Percentiles rank a stretch among this genome's conserved stretches.
These are phyloP conservation scores for Colletotrichum coccodes DNA, from an alignment of 2,329 filamentous ascomycete species.

Conservation along the genomic window DNA sequence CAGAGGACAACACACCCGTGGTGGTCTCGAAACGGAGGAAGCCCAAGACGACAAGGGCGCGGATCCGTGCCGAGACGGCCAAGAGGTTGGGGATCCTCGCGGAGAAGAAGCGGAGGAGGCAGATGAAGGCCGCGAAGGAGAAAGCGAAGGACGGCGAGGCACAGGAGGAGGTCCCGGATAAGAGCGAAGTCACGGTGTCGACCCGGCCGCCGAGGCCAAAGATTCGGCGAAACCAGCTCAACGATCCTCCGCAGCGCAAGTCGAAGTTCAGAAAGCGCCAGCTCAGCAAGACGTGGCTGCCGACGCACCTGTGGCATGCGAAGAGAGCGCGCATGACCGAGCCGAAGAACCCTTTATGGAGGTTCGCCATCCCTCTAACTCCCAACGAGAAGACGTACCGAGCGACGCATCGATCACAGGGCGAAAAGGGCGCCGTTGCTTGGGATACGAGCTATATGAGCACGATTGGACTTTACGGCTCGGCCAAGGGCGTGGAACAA, in stretches of 20 bases:
- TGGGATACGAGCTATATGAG: constrained; percentile 98
- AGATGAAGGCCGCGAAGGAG: constrained; percentile 46
- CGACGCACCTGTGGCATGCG: constrained; percentile 93
- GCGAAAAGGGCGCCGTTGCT: constrained; percentile 79
- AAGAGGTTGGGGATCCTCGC: constrained; percentile 74
- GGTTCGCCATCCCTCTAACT: constrained; percentile 85
- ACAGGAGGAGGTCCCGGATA: constrained; percentile 35
- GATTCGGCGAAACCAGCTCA: constrained; percentile 76
- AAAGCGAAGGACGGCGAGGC: constrained; percentile 42
- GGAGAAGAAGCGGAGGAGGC: constrained; percentile 61
- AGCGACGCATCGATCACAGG: constrained; percentile 83
- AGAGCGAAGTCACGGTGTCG: constrained; percentile 43
- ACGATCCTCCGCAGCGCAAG: constrained; percentile 63
- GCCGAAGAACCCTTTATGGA: constrained; percentile 84
- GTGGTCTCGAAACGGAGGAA: constrained; percentile 74
- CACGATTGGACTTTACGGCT: constrained; percentile 82
- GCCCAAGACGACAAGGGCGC: constrained; percentile 64
- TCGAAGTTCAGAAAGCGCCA: constrained; percentile 87
- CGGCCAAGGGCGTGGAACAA: constrained; percentile 69
- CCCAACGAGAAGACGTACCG: constrained; percentile 92
- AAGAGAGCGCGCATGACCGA: constrained; percentile 91
- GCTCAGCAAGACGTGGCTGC: constrained; percentile 89
- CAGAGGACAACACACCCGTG: constrained; percentile 89
- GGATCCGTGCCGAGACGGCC: constrained; percentile 80
- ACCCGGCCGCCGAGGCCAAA: constrained; percentile 66